Base-by-base conservation (phyloP, 1,284 basidiomycete species). In the Ustilago vetiveriae region DNA sequence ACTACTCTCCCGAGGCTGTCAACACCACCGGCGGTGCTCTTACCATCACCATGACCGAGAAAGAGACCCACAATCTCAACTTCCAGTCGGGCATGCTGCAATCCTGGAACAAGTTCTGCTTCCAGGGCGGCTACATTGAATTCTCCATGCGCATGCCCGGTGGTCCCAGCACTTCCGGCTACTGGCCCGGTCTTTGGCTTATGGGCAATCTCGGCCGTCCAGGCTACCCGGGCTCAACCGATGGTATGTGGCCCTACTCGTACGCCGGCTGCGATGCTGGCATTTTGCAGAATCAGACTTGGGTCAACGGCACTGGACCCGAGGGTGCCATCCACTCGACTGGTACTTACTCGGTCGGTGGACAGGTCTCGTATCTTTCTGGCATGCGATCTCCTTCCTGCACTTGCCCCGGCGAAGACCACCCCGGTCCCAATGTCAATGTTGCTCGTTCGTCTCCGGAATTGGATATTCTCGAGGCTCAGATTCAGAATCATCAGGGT, bases 401-500 rank as follows among this genome's bases (percentile, higher is more conserved):
- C 60, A 80, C 79, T 6, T 81, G 80, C 35, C 39, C 71, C 1
- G 72, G 72, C 21, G 66, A 79, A 42, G 78, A 78, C 23, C 77
- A 77, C 24, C 78, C 73, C 1, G 80, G 80, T 4, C 80, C 80
- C 10, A 70, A 72, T 39, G 52, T 50, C 37, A 71, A 75, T n/a
- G 73, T 78, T 8, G 82, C 76, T 13, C 76, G 82, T n/a, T 68
- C 72, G 6, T 78, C 76, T 24, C 82, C 82, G 8, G 82, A 83
- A 52, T 47, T 83, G 23, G 82, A 83, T 45, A 75, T 82, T 19
- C 65, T 80, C 44, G 80, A 83, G 55, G 75, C 79, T 7, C 86
- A 88, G 70, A 85, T 84, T 86, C 83, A 88, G 88, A 79, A 42
- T 16, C 66, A 62, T 27, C 38, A 49, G 7, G 81, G 78, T 22